Conservation (phyloP, 345 rosid species). For the Brassica juncea region DNA sequence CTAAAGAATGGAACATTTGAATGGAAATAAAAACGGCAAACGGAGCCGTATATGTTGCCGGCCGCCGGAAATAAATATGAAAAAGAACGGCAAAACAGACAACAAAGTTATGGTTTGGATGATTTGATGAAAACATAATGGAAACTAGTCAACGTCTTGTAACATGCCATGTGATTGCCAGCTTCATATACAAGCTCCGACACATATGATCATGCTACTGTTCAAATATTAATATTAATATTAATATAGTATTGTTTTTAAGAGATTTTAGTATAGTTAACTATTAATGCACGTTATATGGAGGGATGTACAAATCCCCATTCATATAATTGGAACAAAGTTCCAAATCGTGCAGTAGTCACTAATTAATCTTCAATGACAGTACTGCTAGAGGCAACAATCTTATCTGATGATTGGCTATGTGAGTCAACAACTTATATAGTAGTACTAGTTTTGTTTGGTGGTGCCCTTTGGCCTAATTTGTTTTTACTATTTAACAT, state of each 20-base stretch:
- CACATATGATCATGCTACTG: conserved; percentile 27
- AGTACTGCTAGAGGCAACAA: conserved; percentile 18
- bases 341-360: conserved; percentile 30
- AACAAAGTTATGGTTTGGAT: conserved; percentile 37
- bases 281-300: conserved; percentile 18
- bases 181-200: conserved; percentile 39
- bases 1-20: background rate
- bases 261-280: conserved; percentile 12
- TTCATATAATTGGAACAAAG: conserved; percentile 16
- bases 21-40: background rate
- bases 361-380: conserved; percentile 30
- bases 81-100: conserved; percentile 17
- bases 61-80: conserved; percentile 25
- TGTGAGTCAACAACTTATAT: conserved; percentile 1
- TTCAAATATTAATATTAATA: conserved; percentile 1
- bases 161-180: conserved; percentile 74
- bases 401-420: conserved; percentile 29
- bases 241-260: background rate
- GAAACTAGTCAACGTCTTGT: conserved; percentile 37
- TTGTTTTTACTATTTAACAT: background rate
- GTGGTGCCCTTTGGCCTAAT: background rate
- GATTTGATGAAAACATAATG: conserved; percentile 28
- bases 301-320: conserved; percentile 21
- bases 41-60: conserved; percentile 31
- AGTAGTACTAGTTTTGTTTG: background rate